Evolutionary conservation across 2,329 filamentous ascomycete species (phyloP).

Genomic region (Colletotrichum cordylinicola): DNA sequence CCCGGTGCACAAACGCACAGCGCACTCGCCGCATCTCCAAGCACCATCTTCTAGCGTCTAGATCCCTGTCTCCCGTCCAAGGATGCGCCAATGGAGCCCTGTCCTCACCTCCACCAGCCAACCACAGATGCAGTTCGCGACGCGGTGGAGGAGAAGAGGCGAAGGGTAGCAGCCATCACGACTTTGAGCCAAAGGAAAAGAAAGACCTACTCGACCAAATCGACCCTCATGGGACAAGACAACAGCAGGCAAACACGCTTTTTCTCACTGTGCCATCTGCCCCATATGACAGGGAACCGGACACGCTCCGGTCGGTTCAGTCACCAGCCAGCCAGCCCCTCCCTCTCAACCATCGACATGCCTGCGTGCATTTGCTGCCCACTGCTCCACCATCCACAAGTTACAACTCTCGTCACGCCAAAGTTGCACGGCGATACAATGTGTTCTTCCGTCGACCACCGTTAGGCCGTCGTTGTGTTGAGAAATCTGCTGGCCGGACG

Average conservation of each 20-base stretch:
- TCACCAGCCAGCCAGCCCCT: neutral
- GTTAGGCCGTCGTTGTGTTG: neutral
- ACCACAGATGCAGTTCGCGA: neutral
- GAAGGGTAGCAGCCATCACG: constrained; percentile 10
- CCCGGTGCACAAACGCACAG: neutral
- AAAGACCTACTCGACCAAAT: neutral
- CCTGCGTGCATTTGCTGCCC: neutral
- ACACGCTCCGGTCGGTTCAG: neutral
- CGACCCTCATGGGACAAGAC: neutral
- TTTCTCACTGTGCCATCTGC: neutral
- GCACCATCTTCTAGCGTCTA: constrained; percentile 1
- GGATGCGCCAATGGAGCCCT: constrained; percentile 9
- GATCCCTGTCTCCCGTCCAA: constrained; percentile 17
- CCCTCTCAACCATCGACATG: neutral
- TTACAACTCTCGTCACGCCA: neutral
- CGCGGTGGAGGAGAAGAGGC: constrained; percentile 1
- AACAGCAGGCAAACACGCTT: neutral
- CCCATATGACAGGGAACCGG: neutral
- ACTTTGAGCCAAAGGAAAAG: neutral
- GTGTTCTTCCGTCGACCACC: neutral
- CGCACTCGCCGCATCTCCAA: neutral
- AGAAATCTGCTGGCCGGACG: neutral
- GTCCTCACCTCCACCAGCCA: neutral
- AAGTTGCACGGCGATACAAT: neutral
- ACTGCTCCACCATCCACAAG: neutral